Percentiles rank a stretch among this genome's conserved stretches.
Conservation (phyloP, 495 filamentous ascomycete species). For the Hyaloscypha bicolor region DNA sequence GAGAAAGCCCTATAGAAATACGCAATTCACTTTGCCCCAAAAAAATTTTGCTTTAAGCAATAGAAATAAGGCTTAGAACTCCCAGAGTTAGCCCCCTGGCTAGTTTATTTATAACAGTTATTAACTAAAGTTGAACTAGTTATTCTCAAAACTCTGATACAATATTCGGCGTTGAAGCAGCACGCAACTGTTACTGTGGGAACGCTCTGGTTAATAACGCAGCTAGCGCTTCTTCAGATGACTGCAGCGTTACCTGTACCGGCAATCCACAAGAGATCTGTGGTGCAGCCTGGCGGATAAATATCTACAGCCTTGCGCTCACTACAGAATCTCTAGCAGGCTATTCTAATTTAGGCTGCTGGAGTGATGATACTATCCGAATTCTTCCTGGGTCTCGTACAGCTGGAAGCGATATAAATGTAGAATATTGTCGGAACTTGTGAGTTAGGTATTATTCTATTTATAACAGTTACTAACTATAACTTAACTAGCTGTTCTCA, state of each 20-base stretch:
- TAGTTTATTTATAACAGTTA: not conserved
- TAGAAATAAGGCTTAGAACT: no score
- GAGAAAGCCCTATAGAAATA: no score
- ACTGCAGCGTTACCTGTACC: not conserved
- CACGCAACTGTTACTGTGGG: not conserved
- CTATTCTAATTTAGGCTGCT: not conserved
- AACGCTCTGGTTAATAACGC: not conserved
- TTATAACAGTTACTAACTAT: not conserved
- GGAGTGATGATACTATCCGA: not conserved
- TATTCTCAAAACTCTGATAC: not conserved
- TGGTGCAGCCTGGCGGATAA: not conserved
- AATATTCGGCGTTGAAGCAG: not conserved
- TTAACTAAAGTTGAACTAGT: not conserved
- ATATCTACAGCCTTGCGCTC: not conserved
- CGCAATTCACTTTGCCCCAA: no score
- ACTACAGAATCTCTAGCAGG: not conserved
- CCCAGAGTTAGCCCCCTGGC: no score
- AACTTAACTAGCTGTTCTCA: not conserved
- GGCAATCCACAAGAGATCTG: not conserved
- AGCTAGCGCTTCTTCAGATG: not conserved
- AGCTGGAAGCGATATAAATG: not conserved
- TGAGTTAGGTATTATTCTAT: not conserved
- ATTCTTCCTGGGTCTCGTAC: not conserved
- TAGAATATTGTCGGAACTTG: no score
- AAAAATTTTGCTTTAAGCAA: no score